Conservation (phyloP, 2,329 filamentous ascomycete genomes). For the Pseudohalonectria lignicola region DNA sequence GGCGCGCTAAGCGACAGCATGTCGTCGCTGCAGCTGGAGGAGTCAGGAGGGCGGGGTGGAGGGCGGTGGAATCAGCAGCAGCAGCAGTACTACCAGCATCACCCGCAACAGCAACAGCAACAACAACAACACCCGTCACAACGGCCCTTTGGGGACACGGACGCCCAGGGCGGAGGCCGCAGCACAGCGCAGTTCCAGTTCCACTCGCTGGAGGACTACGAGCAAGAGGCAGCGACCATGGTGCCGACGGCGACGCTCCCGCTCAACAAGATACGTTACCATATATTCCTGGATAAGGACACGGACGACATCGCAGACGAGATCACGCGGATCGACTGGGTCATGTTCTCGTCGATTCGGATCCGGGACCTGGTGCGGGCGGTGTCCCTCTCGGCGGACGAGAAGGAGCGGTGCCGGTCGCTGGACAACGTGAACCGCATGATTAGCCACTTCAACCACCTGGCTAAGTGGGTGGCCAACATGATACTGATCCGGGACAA, state of each 20-base stretch:
- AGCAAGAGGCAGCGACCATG: conserved; percentile 63
- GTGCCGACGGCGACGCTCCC: conserved; percentile 58
- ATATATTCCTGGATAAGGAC: conserved; percentile 76
- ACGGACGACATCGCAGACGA: conserved; percentile 83
- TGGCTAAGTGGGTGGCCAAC: conserved; percentile 72
- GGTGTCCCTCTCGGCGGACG: conserved; percentile 62
- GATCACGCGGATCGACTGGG: conserved; percentile 92
- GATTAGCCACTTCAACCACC: conserved; percentile 85
- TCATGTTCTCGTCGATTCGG: conserved; percentile 92
- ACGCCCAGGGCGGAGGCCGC: conserved; percentile 6
- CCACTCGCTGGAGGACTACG: conserved; percentile 66
- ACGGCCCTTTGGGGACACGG: too few relatives aligned
- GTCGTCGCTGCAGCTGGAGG: conserved; percentile 36
- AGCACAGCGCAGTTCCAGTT: conserved; percentile 40
- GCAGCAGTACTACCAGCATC: too few relatives aligned
- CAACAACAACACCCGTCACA: too few relatives aligned
- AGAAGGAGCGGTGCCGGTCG: conserved; percentile 65
- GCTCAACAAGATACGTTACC: conserved; percentile 79
- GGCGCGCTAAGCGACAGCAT: conserved; percentile 28
- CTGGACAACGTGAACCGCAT: conserved; percentile 86
- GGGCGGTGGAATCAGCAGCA: too few relatives aligned
- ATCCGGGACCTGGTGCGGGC: conserved; percentile 89
- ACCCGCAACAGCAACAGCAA: too few relatives aligned
- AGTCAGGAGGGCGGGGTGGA: too few relatives aligned
- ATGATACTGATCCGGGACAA: conserved; percentile 87